Percentiles rank a stretch among this genome's conserved stretches.
Conservation (phyloP, 129 eudicot genomes). For the Helianthus annuus region HanXRQr2.0-SUNRISE NC_035448.2:54478873-54479372, state of each 20-base stretch:
- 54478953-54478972: constrained; percentile 74
- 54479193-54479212: constrained; percentile 74
- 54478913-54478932: constrained; percentile 82
- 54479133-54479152: not conserved
- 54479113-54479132: not conserved
- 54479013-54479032: constrained; percentile 66
- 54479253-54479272: constrained; percentile 90
- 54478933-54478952: constrained; percentile 84
- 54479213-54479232: constrained; percentile 69
- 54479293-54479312: constrained; percentile 26
- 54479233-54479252: constrained; percentile 82
- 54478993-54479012: constrained; percentile 81
- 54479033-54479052: constrained; percentile 80
- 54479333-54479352: not conserved
- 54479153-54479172: constrained; percentile 35
- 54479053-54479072: constrained; percentile 94
- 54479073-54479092: constrained; percentile 91
- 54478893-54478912: constrained; percentile 22
- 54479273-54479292: constrained; percentile 79
- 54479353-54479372: constrained; percentile 6
- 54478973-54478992: constrained; percentile 99
- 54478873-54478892: constrained; percentile 3
- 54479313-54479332: constrained; percentile 7
- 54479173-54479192: constrained; percentile 71
- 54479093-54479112: constrained; percentile 17